Evolutionary conservation across 768 basidiomycete genomes (phyloP).

Genomic region (Hypholoma fasciculare): DNA sequence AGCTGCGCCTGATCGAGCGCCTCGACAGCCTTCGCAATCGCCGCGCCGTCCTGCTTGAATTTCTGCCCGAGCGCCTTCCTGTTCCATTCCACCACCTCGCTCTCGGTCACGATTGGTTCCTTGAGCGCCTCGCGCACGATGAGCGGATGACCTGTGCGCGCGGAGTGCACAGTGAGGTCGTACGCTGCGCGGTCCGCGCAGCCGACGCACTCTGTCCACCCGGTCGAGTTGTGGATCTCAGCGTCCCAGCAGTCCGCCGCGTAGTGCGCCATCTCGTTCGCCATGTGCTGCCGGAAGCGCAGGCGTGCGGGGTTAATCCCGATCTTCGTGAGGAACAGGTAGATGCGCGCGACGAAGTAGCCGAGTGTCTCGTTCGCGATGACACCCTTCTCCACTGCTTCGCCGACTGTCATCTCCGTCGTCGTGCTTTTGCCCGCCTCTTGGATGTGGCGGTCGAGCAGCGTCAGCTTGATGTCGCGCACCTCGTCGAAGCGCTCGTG

Average conservation of each 20-base stretch:
- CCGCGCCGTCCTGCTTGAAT: conserved; percentile 80
- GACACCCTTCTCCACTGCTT: conserved; percentile 82
- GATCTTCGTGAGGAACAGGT: conserved; percentile 86
- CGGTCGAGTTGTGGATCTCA: conserved; percentile 87
- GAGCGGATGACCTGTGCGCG: conserved; percentile 80
- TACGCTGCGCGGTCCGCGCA: conserved; percentile 99
- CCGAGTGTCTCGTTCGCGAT: conserved; percentile 98
- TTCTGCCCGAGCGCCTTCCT: conserved; percentile 89
- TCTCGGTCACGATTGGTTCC: conserved; percentile 82
- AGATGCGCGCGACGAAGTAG: conserved; percentile 94
- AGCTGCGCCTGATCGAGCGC: conserved; percentile 69
- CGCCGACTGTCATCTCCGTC: conserved; percentile 74
- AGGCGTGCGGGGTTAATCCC: conserved; percentile 83
- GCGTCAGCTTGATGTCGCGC: conserved; percentile 67
- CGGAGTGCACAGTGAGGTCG: conserved; percentile 88
- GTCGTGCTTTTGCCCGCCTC: conserved; percentile 66
- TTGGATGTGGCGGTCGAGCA: conserved; percentile 88
- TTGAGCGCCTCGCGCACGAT: conserved; percentile 86
- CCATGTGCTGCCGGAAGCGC: conserved; percentile 98
- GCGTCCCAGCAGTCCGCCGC: conserved; percentile 99
- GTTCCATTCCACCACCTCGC: conserved; percentile 76
- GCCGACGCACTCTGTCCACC: conserved; percentile 99
- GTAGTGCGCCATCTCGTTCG: conserved; percentile 99
- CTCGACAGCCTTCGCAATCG: conserved; percentile 62
- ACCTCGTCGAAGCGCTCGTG: conserved; percentile 86